Evolutionary conservation across 495 filamentous ascomycete genomes (phyloP), one percentile per base, ranked within the genome.

Genomic region (Aspergillus carlsbadensis): DNA sequence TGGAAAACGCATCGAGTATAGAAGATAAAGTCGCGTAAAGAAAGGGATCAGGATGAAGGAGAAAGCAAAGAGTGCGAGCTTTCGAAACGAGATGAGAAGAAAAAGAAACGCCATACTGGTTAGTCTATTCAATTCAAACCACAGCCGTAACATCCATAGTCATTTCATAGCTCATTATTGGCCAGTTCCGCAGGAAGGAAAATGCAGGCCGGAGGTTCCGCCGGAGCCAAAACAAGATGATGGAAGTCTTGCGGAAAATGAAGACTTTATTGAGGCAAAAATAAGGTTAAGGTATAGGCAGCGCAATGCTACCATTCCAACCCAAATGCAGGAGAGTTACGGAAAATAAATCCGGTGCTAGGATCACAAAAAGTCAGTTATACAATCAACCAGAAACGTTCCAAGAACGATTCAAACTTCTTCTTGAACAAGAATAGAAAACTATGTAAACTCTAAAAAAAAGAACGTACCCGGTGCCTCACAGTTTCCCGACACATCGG

Each of bases 401-500:
- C n/a, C n/a, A n/a, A n/a, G n/a, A n/a, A n/a, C n/a, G n/a, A n/a
- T n/a, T n/a, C n/a, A n/a, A n/a, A n/a, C n/a, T n/a, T n/a, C n/a
- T n/a, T n/a, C n/a, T 1, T 33, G 17, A n/a, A 33, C 2, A 14
- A 48, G 24, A 34, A 34, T 3, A 1, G 10, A 18, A 34, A 20
- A 8, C 26, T 21, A 1, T 1, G 3, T 5, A 31, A 29, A 13
- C 10, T n/a, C 3, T 10, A 14, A 4, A 29, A 29, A 10, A 29
- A 29, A 20, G n/a, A 17, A 42, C 26, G 13, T 60, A 68, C 65
- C 60, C 58, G 65, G 7, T 61, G 50, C 26, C 57, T 65, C 7
- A 68, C 65, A 26, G 52, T 40, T 5, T 54, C 48, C n/a, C 65
- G 65, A 21, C 65, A 68, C 43, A 68, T 58, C 14, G 63, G 60